phyloP scores from a whole-genome alignment of 2,329 filamentous ascomycete genomes.

The Fusarium sp. region DNA sequence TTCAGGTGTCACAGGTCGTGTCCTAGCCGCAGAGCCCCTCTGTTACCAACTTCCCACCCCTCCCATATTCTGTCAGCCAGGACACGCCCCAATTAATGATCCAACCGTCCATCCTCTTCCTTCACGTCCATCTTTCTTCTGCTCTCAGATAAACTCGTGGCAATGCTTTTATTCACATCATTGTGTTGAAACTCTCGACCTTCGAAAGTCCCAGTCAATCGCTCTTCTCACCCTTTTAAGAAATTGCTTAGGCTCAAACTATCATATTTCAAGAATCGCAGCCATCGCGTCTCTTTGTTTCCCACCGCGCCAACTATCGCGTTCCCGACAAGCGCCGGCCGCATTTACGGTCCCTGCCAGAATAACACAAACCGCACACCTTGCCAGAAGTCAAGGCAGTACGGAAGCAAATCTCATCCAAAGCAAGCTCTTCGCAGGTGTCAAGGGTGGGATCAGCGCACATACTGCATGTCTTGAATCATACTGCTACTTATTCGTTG shows the following conservation, averaged over 20 bases:
- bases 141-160: conserved; percentile 3
- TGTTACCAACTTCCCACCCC: conserved; percentile 34
- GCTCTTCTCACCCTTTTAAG: neutral
- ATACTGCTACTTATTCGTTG: conserved; percentile 30
- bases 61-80: conserved; percentile 32
- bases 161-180: neutral
- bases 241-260: neutral
- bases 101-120: conserved; percentile 21
- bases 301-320: conserved; percentile 43
- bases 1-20: conserved; percentile 40
- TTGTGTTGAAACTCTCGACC: conserved; percentile 4
- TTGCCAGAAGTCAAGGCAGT: conserved; percentile 17
- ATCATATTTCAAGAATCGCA: neutral
- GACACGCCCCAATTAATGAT: conserved; percentile 35
- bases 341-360: conserved; percentile 43
- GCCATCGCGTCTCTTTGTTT: conserved; percentile 41
- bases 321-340: conserved; percentile 49
- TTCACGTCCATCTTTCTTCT: conserved; percentile 15
- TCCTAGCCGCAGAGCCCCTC: conserved; percentile 45
- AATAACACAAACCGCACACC: conserved; percentile 24
- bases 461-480: conserved; percentile 20
- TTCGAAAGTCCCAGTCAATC: neutral
- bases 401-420: conserved; percentile 20
- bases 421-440: conserved; percentile 37
- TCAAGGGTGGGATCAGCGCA: conserved; percentile 35